phyloP scores from a whole-genome alignment of 352 stramenopile species.

The Phytopythium cucurbitacearum region DNA sequence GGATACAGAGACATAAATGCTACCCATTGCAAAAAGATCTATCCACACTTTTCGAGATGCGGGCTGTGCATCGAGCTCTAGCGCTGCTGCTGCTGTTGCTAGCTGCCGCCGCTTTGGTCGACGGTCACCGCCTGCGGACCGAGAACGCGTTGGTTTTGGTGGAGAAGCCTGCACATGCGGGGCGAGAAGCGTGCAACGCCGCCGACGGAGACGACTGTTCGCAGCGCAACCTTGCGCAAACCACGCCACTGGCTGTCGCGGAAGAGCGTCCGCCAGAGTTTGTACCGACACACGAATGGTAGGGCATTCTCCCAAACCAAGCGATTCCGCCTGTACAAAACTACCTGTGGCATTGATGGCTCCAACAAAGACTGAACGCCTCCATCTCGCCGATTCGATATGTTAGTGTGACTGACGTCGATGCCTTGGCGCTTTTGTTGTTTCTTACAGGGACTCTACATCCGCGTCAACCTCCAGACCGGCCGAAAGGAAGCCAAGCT shows the following conservation, averaged over 20 bases:
- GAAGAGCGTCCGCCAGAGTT: constrained; percentile 39
- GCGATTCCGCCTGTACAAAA: constrained; percentile 34
- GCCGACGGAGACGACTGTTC: constrained; percentile 11
- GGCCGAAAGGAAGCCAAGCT: too few species aligned
- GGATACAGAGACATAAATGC: background rate
- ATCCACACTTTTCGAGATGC: background rate
- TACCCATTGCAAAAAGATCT: background rate
- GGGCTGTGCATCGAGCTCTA: background rate
- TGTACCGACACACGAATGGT: constrained; percentile 51
- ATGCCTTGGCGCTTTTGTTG: too few species aligned
- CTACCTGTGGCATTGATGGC: background rate
- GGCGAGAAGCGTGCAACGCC: constrained; percentile 10
- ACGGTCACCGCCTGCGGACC: constrained; percentile 4
- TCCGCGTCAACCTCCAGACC: too few species aligned
- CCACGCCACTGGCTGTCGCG: too few species aligned
- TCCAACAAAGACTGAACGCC: too few species aligned
- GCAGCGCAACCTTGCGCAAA: too few species aligned
- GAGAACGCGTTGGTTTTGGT: constrained; percentile 16
- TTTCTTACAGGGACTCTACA: too few species aligned
- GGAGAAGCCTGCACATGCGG: constrained; percentile 4
- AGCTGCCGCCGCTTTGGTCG: background rate
- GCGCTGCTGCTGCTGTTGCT: background rate
- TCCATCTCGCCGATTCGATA: too few species aligned
- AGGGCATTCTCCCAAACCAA: constrained; percentile 50
- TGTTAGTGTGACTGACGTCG: too few species aligned